Evolutionary conservation across 768 basidiomycete genomes (phyloP).

Genomic region (Clitopilus passeckerianus): DNA sequence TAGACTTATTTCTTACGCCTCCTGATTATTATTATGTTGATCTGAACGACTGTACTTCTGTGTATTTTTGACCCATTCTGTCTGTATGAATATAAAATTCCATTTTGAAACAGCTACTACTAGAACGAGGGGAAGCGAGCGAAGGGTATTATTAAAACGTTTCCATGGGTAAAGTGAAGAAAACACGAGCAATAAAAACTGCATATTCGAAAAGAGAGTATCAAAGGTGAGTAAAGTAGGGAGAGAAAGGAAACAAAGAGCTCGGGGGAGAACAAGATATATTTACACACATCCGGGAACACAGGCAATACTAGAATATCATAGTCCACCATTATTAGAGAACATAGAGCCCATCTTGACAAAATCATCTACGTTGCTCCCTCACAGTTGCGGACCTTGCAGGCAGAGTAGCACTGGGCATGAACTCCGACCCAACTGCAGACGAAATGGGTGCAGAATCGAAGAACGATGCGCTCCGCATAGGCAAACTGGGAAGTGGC

Average conservation of each 20-base stretch:
- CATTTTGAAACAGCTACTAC: neutral
- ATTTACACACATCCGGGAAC: neutral
- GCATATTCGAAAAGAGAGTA: neutral
- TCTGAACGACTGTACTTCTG: too few species aligned
- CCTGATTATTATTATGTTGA: too few species aligned
- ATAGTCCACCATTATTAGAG: neutral
- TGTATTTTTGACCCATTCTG: too few species aligned
- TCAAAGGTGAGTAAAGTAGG: neutral
- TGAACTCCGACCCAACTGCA: slow-evolving; percentile 13
- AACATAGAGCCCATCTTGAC: neutral
- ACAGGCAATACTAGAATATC: neutral
- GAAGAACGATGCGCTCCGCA: slow-evolving; percentile 10
- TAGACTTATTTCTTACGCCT: too few species aligned
- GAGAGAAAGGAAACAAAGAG: neutral
- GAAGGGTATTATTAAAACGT: neutral
- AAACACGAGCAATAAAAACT: neutral
- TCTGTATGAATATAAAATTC: neutral
- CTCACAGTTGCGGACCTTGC: slow-evolving; percentile 5
- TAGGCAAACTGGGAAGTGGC: neutral
- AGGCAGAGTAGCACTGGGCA: slow-evolving; percentile 4
- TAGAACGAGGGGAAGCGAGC: neutral
- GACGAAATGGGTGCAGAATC: slow-evolving; percentile 13
- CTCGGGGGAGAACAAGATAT: neutral
- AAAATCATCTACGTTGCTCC: neutral
- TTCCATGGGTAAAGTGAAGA: neutral